Base-by-base conservation (phyloP, 805 yeast genomes). In the Saccharomycopsis sp. region DNA sequence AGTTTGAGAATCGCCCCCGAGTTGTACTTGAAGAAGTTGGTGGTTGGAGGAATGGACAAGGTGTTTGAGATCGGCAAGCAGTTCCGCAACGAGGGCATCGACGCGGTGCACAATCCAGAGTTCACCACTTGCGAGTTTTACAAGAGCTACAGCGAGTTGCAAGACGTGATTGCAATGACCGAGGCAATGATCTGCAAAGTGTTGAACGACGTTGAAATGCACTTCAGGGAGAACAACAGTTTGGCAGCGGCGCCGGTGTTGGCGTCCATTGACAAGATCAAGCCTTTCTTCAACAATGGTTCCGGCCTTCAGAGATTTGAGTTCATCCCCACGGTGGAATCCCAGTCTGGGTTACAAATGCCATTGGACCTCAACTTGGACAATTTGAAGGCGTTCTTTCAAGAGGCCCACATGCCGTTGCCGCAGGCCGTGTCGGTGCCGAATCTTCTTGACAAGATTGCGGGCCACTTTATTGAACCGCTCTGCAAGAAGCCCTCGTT, bases 11-110 rank as follows among this genome's bases (percentile, higher is more conserved):
- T 92, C 2, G 96, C 98, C 0, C 98, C 98, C 0, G 98, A 89
- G 70, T 74, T 89, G 60, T 89, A 80, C 71, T 75, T 89, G 65
- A 89, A 89, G 68, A 94, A 89, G 71, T 77, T 92, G 53, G 95
- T 89, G 52, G 96, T 89, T 50, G 96, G 96, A 67, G 98, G 98
- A 61, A 70, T 89, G 76, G 96, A 92, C 62, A 80, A 96, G 68
- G 97, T 89, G 48, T 89, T 89, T 62, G 98, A 89, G 71, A 89
- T 89, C 58, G 98, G 98, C 48, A 86, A 96, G 67, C 96, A 88
- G 68, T 89, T 89, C 72, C 83, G 98, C 75, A 89, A 89, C 61
- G 97, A 89, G 67, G 96, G 97, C 65, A 88, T 89, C 50, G 98
- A 89, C 65, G 77, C 84, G 89, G 89, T 96, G 50, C 98, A 89